Conservation (phyloP, 1,284 basidiomycete species). For the Boletellus dicymbophilus region DNA sequence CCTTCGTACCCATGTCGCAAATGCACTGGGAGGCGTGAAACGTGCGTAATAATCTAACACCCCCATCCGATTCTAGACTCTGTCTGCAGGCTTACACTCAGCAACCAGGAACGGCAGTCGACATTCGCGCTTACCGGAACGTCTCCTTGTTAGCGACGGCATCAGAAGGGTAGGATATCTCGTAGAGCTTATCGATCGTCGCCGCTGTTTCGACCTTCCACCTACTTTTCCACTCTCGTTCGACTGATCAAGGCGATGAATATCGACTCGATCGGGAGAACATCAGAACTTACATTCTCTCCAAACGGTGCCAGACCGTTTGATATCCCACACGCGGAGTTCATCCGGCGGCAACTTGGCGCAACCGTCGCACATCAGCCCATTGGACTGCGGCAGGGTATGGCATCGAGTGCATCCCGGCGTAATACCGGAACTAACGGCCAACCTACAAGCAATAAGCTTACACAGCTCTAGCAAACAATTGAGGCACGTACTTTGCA, state of each 20-base stretch:
- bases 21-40: slow-evolving; percentile 65
- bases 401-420: slow-evolving; percentile 50
- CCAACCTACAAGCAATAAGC: slow-evolving; percentile 41
- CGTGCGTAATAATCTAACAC: slow-evolving; percentile 48
- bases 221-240: slow-evolving; percentile 45
- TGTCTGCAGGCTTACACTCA: slow-evolving; percentile 21
- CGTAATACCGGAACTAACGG: slow-evolving; percentile 46
- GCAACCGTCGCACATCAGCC: slow-evolving; percentile 25
- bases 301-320: slow-evolving; percentile 32
- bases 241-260: slow-evolving; percentile 24
- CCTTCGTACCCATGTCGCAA: slow-evolving; percentile 60
- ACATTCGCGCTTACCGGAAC: slow-evolving; percentile 43
- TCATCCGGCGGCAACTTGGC: slow-evolving; percentile 26
- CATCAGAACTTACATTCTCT: slow-evolving; percentile 33
- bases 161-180: slow-evolving; percentile 39
- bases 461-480: slow-evolving; percentile 7
- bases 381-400: slow-evolving; percentile 38
- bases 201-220: slow-evolving; percentile 46
- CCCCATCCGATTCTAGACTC: slow-evolving; percentile 30
- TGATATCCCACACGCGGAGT: slow-evolving; percentile 33
- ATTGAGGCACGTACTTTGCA: slow-evolving; percentile 42
- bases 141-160: slow-evolving; percentile 40
- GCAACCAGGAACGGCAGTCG: slow-evolving; percentile 11
- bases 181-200: slow-evolving; percentile 53
- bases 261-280: slow-evolving; percentile 16